Evolutionary conservation across 768 basidiomycete species (phyloP), one percentile per base, ranked within the genome.

Genomic region (Cystoderma amianthinum): DNA sequence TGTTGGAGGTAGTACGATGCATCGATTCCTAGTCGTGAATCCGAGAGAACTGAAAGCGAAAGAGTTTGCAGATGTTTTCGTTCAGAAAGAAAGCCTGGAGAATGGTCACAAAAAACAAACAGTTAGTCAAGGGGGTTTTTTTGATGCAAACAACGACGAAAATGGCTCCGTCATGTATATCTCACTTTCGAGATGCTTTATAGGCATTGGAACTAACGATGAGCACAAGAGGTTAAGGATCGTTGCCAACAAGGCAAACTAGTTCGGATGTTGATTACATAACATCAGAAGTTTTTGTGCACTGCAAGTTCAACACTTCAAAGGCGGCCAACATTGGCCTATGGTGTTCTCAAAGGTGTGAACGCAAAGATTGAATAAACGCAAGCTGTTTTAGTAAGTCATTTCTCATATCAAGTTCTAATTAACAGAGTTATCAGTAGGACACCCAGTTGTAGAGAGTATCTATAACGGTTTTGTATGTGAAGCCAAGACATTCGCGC

Each of bases 11-110:
- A 99, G 62, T 85, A 82, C 2, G 85, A 82, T 2, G 92, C 93
- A 73, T 99, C 95, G 57, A 99, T 96, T 22, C 96, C 96, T 19
- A 99, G 83, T 34, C 96, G 85, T 39, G 93, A 89, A 56, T 96
- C 90, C 32, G 87, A 76, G 36, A 99, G 73, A 0, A 82, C 80
- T 43, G 76, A 78, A 41, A 98, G 76, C 16, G 89, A 78, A 42
- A 85, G 78, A 30, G 82, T 84, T 61, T 88, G 83, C 48, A 88
- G 63, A 59, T 94, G 87, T 65, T 91, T 90, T 61, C 90, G 85
- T 72, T 93, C 91, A 18, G 74, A 60, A 53, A 96, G 75, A 59
- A 90, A 90, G 58, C 75, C 93, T 94, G 58, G 21, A 33, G 48
- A 53, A 47, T 52, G 35, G 30, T 32, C 44, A 22, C 21, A 44